phyloP scores from a whole-genome alignment of 2,329 filamentous ascomycete genomes.

The Drechslerella coelobrocha region DNA sequence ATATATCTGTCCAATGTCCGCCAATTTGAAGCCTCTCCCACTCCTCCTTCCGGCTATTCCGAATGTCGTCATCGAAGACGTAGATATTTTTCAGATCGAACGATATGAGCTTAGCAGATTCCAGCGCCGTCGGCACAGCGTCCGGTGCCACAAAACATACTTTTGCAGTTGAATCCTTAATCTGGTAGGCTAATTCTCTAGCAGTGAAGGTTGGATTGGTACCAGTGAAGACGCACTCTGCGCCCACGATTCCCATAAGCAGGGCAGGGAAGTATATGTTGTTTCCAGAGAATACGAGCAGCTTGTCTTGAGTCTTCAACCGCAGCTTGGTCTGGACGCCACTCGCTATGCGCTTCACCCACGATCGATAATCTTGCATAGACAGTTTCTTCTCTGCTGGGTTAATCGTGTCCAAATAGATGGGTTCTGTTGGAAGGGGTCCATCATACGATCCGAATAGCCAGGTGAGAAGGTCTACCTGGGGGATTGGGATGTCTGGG shows the following conservation, averaged over 20 bases:
- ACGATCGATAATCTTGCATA: conserved; percentile 69
- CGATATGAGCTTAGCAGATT: conserved; percentile 68
- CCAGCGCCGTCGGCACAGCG: conserved; percentile 69
- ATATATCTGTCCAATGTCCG: conserved; percentile 70
- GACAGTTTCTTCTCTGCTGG: conserved; percentile 74
- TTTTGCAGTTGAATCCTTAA: conserved; percentile 72
- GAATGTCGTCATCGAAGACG: conserved; percentile 66
- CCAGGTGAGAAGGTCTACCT: conserved; percentile 51
- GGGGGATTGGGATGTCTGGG: conserved; percentile 44
- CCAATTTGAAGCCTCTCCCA: conserved; percentile 58
- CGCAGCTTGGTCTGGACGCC: conserved; percentile 59
- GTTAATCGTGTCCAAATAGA: conserved; percentile 67
- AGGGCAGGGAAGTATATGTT: conserved; percentile 74
- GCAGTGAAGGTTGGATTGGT: conserved; percentile 74
- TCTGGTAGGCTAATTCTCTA: conserved; percentile 76
- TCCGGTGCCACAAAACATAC: conserved; percentile 69
- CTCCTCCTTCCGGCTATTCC: conserved; percentile 51
- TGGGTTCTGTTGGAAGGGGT: conserved; percentile 48
- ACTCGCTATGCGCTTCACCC: conserved; percentile 72
- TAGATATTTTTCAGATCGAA: conserved; percentile 67
- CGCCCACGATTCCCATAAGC: conserved; percentile 77
- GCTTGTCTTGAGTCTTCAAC: conserved; percentile 71
- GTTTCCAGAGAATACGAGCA: conserved; percentile 77
- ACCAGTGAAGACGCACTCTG: conserved; percentile 78
- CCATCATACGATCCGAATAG: conserved; percentile 52